Evolutionary conservation across 2,329 filamentous ascomycete species (phyloP).

Genomic region (Calonectria honghensis): DNA sequence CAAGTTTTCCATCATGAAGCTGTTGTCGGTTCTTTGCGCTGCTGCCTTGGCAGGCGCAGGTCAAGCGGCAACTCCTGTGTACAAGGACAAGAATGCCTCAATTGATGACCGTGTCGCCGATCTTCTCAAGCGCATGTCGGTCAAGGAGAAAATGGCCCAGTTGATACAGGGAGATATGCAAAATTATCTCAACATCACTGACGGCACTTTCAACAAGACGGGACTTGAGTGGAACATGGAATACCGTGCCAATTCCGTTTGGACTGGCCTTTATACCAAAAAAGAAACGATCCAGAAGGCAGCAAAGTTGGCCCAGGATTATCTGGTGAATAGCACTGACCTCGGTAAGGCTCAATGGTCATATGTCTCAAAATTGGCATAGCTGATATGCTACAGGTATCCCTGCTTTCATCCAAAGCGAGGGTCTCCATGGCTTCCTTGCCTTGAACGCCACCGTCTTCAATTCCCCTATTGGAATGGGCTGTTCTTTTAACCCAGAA

Average conservation of each 20-base stretch:
- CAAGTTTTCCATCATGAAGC: slow-evolving; percentile 55
- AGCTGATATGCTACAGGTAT: slow-evolving; percentile 69
- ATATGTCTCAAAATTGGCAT: slow-evolving; percentile 52
- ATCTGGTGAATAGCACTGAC: slow-evolving; percentile 71
- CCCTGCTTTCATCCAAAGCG: slow-evolving; percentile 83
- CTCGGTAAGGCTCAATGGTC: slow-evolving; percentile 51
- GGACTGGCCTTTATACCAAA: slow-evolving; percentile 80
- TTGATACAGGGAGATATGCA: slow-evolving; percentile 81
- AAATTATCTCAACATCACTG: slow-evolving; percentile 83
- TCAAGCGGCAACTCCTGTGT: slow-evolving; percentile 64
- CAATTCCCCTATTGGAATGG: slow-evolving; percentile 84
- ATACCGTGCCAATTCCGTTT: slow-evolving; percentile 80
- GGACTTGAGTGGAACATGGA: slow-evolving; percentile 81
- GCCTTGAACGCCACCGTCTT: slow-evolving; percentile 85
- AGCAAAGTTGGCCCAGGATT: slow-evolving; percentile 80
- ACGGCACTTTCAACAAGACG: slow-evolving; percentile 79
- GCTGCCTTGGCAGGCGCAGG: slow-evolving; percentile 51
- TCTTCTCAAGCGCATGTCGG: slow-evolving; percentile 82
- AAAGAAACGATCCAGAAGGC: slow-evolving; percentile 78
- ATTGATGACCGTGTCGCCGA: slow-evolving; percentile 80
- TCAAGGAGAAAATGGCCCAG: slow-evolving; percentile 83
- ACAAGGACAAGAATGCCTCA: slow-evolving; percentile 78
- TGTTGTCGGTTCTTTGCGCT: slow-evolving; percentile 50
- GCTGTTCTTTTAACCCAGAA: slow-evolving; percentile 81
- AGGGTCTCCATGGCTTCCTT: slow-evolving; percentile 84